Evolutionary conservation across 345 rosid species (phyloP).

Genomic region (Sisymbrium irio): DNA sequence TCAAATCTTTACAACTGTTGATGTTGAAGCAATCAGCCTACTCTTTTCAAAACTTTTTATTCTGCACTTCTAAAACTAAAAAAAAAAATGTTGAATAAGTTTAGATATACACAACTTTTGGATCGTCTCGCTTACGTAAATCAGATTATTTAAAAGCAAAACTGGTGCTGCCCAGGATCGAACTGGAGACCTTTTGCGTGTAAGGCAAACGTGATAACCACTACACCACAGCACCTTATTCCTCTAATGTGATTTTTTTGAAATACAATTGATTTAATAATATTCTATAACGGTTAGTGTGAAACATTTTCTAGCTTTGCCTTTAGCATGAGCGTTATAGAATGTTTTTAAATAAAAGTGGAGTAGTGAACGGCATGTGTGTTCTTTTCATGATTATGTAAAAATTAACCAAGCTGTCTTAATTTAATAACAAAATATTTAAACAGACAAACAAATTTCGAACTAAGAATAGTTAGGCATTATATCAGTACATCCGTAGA

Average conservation of each 20-base stretch:
- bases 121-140: not conserved
- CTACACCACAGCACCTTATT: constrained; percentile 31
- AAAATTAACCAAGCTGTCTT: not conserved
- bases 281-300: too few species aligned
- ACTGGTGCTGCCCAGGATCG: constrained; percentile 32
- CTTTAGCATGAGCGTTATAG: not conserved
- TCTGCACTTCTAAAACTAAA: too few species aligned
- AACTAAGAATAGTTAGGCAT: not conserved
- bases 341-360: not conserved
- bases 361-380: not conserved
- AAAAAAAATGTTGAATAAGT: not conserved
- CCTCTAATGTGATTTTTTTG: accelerated
- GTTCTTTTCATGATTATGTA: not conserved
- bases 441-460: too few species aligned
- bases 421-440: too few species aligned
- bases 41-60: not conserved
- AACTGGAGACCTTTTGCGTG: constrained; percentile 40
- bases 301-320: not conserved
- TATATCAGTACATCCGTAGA: not conserved
- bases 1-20: not conserved
- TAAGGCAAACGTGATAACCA: constrained; percentile 39
- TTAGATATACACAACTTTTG: not conserved
- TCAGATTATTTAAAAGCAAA: not conserved
- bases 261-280: too few species aligned
- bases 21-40: not conserved